Evolutionary conservation across 441 rosid genomes (phyloP).

Genomic region (Hura crepitans): DNA sequence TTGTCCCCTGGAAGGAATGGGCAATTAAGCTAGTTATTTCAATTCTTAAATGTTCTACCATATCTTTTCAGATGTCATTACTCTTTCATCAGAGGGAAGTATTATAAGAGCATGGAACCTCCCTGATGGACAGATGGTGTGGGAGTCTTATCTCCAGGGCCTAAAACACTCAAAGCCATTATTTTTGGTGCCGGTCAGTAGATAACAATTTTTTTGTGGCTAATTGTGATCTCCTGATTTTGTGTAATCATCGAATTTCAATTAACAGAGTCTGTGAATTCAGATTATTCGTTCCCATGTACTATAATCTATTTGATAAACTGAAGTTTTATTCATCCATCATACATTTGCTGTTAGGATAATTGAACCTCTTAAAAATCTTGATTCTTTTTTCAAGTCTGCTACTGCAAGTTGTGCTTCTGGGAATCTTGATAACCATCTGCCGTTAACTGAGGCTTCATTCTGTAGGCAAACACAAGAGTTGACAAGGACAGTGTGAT

Average conservation of each 20-base stretch:
- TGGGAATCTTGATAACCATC: background rate
- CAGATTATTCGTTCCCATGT: background rate
- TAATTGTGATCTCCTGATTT: background rate
- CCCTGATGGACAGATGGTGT: constrained; percentile 97
- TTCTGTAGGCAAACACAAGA: constrained; percentile 58
- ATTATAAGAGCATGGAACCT: constrained; percentile 93
- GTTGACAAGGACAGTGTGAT: constrained; percentile 62
- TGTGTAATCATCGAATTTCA: background rate
- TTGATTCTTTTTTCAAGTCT: background rate
- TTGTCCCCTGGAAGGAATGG: background rate
- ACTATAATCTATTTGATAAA: background rate
- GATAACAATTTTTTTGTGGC: constrained; percentile 6
- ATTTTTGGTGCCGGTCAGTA: constrained; percentile 62
- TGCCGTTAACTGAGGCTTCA: constrained; percentile 17
- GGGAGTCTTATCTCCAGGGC: constrained; percentile 75
- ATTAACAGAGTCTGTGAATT: constrained; percentile 2
- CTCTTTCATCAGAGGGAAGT: constrained; percentile 83
- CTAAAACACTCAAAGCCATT: constrained; percentile 56
- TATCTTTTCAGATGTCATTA: constrained; percentile 60
- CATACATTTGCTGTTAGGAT: background rate
- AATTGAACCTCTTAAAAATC: background rate
- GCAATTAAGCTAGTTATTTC: background rate
- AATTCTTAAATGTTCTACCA: constrained; percentile 10
- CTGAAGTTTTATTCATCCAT: background rate
- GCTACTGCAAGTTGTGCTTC: background rate